These are phyloP conservation scores for Diaporthe australafricana DNA, from an alignment of 2,329 filamentous ascomycete genomes.

Conservation along the genomic window DNA sequence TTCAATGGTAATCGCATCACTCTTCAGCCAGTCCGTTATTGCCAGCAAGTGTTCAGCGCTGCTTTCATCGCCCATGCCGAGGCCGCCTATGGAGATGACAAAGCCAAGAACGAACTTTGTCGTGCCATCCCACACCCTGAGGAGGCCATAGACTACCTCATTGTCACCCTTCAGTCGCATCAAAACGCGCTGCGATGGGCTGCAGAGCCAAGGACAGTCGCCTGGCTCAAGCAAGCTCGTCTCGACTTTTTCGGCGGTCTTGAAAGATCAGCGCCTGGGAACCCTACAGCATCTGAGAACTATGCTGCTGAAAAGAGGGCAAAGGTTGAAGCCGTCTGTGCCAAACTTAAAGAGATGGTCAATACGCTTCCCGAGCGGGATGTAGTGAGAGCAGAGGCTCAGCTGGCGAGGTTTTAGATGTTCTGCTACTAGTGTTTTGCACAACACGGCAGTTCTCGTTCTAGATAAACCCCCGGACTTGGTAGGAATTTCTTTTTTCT, in stretches of 20 bases:
- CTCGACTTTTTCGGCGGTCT: neutral
- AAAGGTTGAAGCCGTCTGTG: neutral
- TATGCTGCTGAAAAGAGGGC: neutral
- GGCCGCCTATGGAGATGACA: neutral
- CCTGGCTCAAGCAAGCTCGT: neutral
- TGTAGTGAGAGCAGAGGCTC: neutral
- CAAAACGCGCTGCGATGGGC: neutral
- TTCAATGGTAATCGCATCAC: neutral
- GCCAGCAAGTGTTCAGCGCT: conserved; percentile 8
- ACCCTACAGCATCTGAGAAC: neutral
- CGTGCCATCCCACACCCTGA: neutral
- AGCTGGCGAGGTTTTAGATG: neutral
- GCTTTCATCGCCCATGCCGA: neutral
- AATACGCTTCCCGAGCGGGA: neutral
- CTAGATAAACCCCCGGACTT: neutral
- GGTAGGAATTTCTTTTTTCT: too few species aligned
- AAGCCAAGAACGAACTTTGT: neutral
- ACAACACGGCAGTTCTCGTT: neutral
- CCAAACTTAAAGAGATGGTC: neutral
- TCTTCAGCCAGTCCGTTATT: neutral
- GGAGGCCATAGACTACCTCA: neutral
- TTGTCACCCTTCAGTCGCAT: neutral
- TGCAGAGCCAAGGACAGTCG: neutral
- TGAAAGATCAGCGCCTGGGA: neutral
- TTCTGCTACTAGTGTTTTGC: neutral